Percentiles rank a stretch among this genome's conserved stretches.
These are phyloP conservation scores for Biscutella laevigata DNA, from an alignment of 441 rosid genomes.

Conservation along the genomic window DNA sequence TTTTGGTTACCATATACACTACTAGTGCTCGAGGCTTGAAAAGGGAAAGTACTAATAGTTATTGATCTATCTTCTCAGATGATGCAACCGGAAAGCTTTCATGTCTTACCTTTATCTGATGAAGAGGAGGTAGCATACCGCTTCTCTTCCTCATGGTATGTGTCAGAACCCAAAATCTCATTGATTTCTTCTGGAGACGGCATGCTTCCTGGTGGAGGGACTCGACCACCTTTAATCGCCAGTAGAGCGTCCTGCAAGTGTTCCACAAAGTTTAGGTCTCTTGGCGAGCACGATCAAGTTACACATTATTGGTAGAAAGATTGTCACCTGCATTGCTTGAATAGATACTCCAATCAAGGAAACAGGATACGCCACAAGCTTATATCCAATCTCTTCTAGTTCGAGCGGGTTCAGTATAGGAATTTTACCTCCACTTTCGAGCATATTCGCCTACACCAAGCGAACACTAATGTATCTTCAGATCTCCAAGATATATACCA, in stretches of 20 bases:
- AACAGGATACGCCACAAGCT: conserved; percentile 73
- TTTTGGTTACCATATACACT: conserved; percentile 38
- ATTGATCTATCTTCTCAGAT: neutral
- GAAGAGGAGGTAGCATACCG: conserved; percentile 43
- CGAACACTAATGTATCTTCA: neutral
- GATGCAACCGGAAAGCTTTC: neutral
- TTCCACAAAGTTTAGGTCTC: conserved; percentile 8
- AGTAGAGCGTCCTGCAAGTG: conserved; percentile 54
- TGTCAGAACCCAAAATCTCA: conserved; percentile 61
- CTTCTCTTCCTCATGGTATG: conserved; percentile 74
- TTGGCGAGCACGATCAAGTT: neutral
- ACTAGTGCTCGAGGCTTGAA: conserved; percentile 37
- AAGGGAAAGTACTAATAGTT: neutral
- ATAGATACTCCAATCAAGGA: conserved; percentile 84
- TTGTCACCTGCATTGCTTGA: conserved; percentile 77
- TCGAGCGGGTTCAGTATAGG: conserved; percentile 70
- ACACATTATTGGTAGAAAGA: neutral
- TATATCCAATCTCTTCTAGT: conserved; percentile 75
- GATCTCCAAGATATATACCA: conserved; percentile 10
- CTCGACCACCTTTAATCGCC: conserved; percentile 80
- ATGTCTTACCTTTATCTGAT: conserved; percentile 47
- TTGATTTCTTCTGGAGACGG: conserved; percentile 70
- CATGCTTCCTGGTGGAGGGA: conserved; percentile 93
- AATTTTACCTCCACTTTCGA: conserved; percentile 86
- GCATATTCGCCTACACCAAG: conserved; percentile 64